Evolutionary conservation across 208 protist species (phyloP), one percentile per base, ranked within the genome.

Genomic region (Wallacemonas sp.): DNA sequence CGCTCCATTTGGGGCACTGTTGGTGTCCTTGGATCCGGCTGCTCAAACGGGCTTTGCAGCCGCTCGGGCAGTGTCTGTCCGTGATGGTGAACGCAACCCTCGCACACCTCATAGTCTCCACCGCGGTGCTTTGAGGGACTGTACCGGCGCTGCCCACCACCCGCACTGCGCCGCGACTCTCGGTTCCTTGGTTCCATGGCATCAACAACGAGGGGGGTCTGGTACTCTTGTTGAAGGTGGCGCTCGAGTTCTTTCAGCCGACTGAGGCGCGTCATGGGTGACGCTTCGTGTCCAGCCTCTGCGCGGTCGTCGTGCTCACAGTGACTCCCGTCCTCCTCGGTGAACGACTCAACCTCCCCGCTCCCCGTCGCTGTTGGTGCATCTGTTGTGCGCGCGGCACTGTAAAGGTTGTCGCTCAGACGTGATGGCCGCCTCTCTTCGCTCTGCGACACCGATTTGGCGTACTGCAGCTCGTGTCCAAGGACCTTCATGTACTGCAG

Each of bases 401-500:
- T n/a, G n/a, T 6, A 29, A 4, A 39, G 14, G 11, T 21, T 21
- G 41, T 4, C 17, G 11, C 11, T 47, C 41, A n/a, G 41, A 8
- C 14, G 21, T 8, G 41, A 8, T 41, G 16, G 36, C 36, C 9
- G 36, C 21, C 21, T 6, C 11, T 30, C 64, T 19, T 24, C 55
- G 43, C 5, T n/a, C 2, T 43, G 21, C 23, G 56, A 46, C 21
- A 65, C 29, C 14, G 43, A 46, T 24, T 48, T 17, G 33, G 70
- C 77, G 34, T 70, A 71, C 21, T 80, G 74, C 55, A 93, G 66
- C 68, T 93, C 81, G 30, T 80, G 80, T 24, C 77, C 84, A 3
- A 93, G 68, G 48, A 74, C 72, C 57, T 74, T 76, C 84, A 90
- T 81, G 60, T 87, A 88, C 38, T 80, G 62, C 61, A 85, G 66